Base-by-base conservation (phyloP, 441 rosid species). In the Pelargonium australe region DNA sequence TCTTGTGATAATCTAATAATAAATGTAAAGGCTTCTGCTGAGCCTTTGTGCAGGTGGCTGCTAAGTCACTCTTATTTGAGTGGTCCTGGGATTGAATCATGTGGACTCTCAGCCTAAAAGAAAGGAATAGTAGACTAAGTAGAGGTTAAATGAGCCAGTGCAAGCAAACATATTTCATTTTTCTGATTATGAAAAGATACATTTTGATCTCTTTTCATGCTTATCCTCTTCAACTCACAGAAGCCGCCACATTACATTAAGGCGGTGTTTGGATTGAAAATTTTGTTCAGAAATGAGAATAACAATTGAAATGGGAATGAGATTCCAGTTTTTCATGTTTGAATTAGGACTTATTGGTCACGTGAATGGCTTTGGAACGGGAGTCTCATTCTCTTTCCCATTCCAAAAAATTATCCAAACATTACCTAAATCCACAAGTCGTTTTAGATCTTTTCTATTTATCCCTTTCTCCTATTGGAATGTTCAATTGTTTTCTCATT, bases 181-280 rank as follows among this genome's bases (percentile, higher is more conserved):
- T 13, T 9, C 2, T 3, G 37, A 62, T 41, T 62, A 16, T 31
- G 31, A 40, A 25, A 13, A 28, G 31, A 62, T 16, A 62, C 31
- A 25, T 28, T 25, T 62, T 62, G 11, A 12, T 62, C 11, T 62
- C 41, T 28, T 62, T 62, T 13, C 16, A 10, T 51, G 19, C 57
- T 51, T 6, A 13, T 62, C 12, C 43, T 28, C 43, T 28, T 62
- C 43, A 62, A 62, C 43, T 62, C 31, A 62, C 34, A 62, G 65
- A 23, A 28, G 19, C n/a, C 43, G 28, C 65, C 31, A 25, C 37
- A 13, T 28, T 40, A 40, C 43, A 40, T 40, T 40, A 40, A 40
- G 44, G 9, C 44, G 7, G 44, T 40, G 10, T 7, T 40, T 40
- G 44, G 44, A 7, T 40, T 40, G 8, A 7, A 40, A 40, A 6